A percentile compares a stretch with the other conserved stretches of the same genome.
phyloP scores from a whole-genome alignment of 78 protist species.

The Dictyostelium purpureum region DNA sequence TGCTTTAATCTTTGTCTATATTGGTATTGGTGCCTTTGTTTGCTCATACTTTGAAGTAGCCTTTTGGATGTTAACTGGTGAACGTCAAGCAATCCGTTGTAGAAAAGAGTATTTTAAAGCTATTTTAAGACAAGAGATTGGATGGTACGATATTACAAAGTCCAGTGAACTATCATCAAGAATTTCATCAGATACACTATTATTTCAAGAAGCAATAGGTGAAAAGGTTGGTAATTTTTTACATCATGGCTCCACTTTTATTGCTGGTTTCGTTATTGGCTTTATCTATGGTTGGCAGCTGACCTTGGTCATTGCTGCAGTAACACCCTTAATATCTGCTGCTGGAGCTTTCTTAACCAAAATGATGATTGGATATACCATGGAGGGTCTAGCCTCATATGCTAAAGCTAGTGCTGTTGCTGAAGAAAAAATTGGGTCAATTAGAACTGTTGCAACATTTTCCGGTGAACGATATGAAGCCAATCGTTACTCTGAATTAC shows the following conservation, averaged over 20 bases:
- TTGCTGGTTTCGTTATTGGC: constrained; percentile 72
- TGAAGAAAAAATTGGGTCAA: constrained; percentile 69
- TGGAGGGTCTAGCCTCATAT: constrained; percentile 65
- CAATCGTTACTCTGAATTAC: not conserved
- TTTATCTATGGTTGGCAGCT: constrained; percentile 53
- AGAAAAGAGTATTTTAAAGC: constrained; percentile 67
- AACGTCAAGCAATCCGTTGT: constrained; percentile 38
- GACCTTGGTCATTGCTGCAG: constrained; percentile 44
- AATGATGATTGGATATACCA: constrained; percentile 21
- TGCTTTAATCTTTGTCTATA: not conserved
- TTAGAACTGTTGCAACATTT: constrained; percentile 86
- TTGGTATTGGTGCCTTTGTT: constrained; percentile 46
- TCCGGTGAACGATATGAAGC: constrained; percentile 29
- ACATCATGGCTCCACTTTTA: constrained; percentile 42
- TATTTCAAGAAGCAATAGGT: constrained; percentile 78
- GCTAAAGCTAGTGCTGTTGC: constrained; percentile 85
- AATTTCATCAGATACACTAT: constrained; percentile 27
- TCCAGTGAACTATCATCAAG: constrained; percentile 39
- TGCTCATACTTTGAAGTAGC: constrained; percentile 24
- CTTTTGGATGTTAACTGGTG: constrained; percentile 37
- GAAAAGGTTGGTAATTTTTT: constrained; percentile 69
- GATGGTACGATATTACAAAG: constrained; percentile 67
- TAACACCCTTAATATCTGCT: constrained; percentile 32
- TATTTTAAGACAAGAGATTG: constrained; percentile 76
- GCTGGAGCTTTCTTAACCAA: constrained; percentile 72